A percentile compares a stretch with the other conserved stretches of the same genome.
phyloP scores from a whole-genome alignment of 164 flowering plant genomes.

The Tetracentron sinense region DNA sequence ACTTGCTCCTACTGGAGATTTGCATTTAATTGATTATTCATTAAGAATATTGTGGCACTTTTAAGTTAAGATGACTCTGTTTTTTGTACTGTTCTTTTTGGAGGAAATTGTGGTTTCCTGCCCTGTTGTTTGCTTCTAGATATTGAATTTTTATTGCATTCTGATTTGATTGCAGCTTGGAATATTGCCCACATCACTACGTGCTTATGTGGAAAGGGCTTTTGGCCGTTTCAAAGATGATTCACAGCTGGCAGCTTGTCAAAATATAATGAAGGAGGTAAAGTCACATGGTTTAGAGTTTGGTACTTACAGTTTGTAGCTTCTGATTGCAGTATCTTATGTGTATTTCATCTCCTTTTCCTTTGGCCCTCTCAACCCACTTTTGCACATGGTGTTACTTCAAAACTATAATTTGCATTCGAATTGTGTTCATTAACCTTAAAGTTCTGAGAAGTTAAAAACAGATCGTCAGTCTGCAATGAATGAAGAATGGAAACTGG shows the following conservation, averaged over 20 bases:
- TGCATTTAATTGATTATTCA: background rate
- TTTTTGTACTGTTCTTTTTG: background rate
- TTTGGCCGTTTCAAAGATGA: slow-evolving; percentile 87
- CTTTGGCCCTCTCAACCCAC: too few relatives aligned
- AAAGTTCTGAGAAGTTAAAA: too few relatives aligned
- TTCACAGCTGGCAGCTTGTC: slow-evolving; percentile 60
- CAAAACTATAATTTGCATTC: too few relatives aligned
- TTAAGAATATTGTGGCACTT: background rate
- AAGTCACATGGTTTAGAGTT: background rate
- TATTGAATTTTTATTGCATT: slow-evolving; percentile 2
- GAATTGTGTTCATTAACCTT: too few relatives aligned
- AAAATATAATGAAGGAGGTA: slow-evolving; percentile 85
- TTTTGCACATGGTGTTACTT: too few relatives aligned
- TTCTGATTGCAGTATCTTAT: too few relatives aligned
- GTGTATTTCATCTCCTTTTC: too few relatives aligned
- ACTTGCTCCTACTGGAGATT: background rate
- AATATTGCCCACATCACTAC: slow-evolving; percentile 66
- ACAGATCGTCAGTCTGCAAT: too few relatives aligned
- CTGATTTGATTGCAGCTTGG: slow-evolving; percentile 48
- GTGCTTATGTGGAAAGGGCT: slow-evolving; percentile 92
- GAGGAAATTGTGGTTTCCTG: background rate
- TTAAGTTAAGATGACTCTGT: background rate
- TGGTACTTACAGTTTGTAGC: background rate
- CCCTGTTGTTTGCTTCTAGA: background rate
- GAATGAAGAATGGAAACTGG: too few relatives aligned